phyloP scores from a whole-genome alignment of 306 rosid species.

The Herpetospermum pedunculosum region DNA sequence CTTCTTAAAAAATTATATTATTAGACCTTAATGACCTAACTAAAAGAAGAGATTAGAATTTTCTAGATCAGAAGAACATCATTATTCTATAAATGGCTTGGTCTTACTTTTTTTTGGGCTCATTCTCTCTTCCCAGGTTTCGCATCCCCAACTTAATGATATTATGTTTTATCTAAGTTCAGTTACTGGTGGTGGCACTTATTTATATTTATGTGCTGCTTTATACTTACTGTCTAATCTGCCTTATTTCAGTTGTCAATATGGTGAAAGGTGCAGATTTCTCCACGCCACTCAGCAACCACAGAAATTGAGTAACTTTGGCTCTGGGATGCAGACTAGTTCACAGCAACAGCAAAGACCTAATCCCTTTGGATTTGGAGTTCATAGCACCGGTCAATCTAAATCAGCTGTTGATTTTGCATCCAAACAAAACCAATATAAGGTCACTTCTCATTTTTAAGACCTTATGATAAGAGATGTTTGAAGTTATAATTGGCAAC shows the following conservation, averaged over 20 bases:
- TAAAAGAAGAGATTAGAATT: neutral
- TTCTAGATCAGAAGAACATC: neutral
- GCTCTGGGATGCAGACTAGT: slow-evolving; percentile 30
- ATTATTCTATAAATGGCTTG: neutral
- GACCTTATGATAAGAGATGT: neutral
- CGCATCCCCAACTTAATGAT: neutral
- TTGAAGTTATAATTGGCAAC: neutral
- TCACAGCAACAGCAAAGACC: slow-evolving; percentile 35
- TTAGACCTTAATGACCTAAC: neutral
- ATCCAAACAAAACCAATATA: slow-evolving; percentile 32
- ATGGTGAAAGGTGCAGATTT: slow-evolving; percentile 60
- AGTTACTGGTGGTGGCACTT: neutral
- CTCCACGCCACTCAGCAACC: slow-evolving; percentile 43
- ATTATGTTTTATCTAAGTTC: neutral
- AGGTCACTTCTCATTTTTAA: slow-evolving; percentile 32
- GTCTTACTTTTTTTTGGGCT: neutral
- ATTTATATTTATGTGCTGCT: neutral
- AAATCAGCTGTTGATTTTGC: slow-evolving; percentile 22
- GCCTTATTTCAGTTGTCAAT: slow-evolving; percentile 46
- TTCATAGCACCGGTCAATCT: slow-evolving; percentile 33
- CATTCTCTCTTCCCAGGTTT: neutral
- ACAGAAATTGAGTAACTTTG: slow-evolving; percentile 33
- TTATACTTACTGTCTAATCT: neutral
- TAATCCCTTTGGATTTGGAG: slow-evolving; percentile 80
- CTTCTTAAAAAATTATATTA: neutral